Evolutionary conservation across 768 basidiomycete species (phyloP).

Genomic region (Suillus paluster): DNA sequence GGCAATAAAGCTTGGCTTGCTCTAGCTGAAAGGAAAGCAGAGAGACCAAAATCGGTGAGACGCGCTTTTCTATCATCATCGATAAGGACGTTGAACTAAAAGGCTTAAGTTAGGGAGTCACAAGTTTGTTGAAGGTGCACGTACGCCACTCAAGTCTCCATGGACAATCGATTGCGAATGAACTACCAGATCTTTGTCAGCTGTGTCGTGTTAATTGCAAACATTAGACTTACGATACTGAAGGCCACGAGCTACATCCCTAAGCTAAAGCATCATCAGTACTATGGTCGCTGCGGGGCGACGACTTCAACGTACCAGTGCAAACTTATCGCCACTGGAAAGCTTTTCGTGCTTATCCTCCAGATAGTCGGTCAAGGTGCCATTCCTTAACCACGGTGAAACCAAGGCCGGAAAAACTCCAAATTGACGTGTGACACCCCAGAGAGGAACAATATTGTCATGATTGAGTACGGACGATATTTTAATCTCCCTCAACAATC

Average conservation of each 20-base stretch:
- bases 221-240: constrained; percentile 4
- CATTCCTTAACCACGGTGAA: constrained; percentile 29
- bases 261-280: too few species aligned
- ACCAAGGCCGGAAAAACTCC: constrained; percentile 26
- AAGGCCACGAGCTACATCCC: too few species aligned
- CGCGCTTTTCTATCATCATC: constrained; percentile 17
- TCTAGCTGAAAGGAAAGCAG: constrained; percentile 15
- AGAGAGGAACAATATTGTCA: constrained; percentile 21
- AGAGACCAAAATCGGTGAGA: constrained; percentile 11
- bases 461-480: constrained; percentile 34
- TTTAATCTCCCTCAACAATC: constrained; percentile 33
- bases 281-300: too few species aligned
- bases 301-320: too few species aligned
- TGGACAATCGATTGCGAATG: constrained; percentile 27
- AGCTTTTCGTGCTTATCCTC: constrained; percentile 17
- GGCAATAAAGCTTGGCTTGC: neutral
- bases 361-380: constrained; percentile 23
- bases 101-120: neutral
- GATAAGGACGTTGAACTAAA: constrained; percentile 12
- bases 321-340: too few species aligned
- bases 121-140: neutral
- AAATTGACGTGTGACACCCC: constrained; percentile 21
- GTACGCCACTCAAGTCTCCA: constrained; percentile 34
- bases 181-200: constrained; percentile 13
- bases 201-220: neutral